phyloP scores from a whole-genome alignment of 2,329 filamentous ascomycete species.

The Didymella lethalis region DNA sequence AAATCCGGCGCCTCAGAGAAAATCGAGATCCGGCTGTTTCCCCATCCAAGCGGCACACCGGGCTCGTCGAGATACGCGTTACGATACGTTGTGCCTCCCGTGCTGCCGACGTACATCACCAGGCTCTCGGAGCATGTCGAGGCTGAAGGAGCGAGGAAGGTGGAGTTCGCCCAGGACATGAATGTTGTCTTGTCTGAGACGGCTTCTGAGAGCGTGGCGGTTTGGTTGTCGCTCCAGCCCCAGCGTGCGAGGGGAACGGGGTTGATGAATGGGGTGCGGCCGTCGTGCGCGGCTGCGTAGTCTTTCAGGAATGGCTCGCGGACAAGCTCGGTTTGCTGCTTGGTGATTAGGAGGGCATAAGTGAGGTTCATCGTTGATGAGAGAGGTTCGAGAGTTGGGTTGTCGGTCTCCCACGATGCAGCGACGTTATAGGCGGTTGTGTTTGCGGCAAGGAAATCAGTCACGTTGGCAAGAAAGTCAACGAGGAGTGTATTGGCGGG shows the following conservation, averaged over 20 bases:
- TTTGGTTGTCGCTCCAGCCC: conserved; percentile 55
- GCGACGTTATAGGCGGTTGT: conserved; percentile 49
- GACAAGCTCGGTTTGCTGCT: conserved; percentile 58
- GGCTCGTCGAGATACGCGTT: conserved; percentile 57
- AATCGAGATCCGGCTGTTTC: conserved; percentile 57
- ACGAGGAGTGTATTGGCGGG: conserved; percentile 50
- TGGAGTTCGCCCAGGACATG: conserved; percentile 57
- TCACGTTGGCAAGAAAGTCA: conserved; percentile 55
- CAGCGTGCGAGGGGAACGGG: conserved; percentile 59
- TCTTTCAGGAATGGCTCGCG: conserved; percentile 60
- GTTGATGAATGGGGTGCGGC: conserved; percentile 59
- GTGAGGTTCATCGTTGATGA: conserved; percentile 53
- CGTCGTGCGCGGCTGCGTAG: conserved; percentile 57
- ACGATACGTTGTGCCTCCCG: conserved; percentile 52
- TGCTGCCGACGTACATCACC: conserved; percentile 58
- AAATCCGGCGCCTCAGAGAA: conserved; percentile 59
- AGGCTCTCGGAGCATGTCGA: conserved; percentile 60
- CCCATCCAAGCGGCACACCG: conserved; percentile 58
- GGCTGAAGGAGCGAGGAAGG: conserved; percentile 54
- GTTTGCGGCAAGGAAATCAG: conserved; percentile 53
- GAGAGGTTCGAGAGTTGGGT: conserved; percentile 44
- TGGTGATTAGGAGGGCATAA: conserved; percentile 58
- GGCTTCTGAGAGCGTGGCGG: conserved; percentile 53
- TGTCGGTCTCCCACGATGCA: conserved; percentile 47
- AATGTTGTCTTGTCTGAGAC: conserved; percentile 61